Base-by-base conservation (phyloP, 164 flowering plant genomes). In the Macadamia integrifolia region DNA sequence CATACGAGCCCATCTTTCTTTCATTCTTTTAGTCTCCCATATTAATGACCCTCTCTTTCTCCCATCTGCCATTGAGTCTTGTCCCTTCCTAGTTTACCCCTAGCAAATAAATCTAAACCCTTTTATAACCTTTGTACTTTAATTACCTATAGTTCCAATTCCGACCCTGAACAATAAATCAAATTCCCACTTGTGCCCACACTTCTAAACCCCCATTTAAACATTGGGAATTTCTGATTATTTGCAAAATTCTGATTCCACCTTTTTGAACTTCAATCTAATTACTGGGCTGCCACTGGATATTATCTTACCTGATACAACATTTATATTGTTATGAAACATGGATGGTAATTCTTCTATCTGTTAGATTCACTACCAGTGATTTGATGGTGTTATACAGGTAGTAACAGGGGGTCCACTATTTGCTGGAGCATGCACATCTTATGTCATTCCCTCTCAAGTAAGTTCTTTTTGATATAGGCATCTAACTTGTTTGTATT, bases 391-490 rank as follows among this genome's bases (percentile, higher is more conserved):
- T 53, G 23, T 65, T 62, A 57, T 66, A 55, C 81, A 90, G 96
- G 83, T 61, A 60, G 79, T 60, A 69, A 81, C 85, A 46, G 90
- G 84, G 67, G 97, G 97, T 69, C 97, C 95, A 64, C 73, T 93
- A 67, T 93, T 93, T 84, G 93, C 88, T 73, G 98, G 93, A 72
- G 77, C 97, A 35, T 81, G 89, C 79, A 75, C 81, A 68, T 82
- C 90, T 43, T 18, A 63, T 69, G 80, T 76, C 14, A 87, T 90
- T 72, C 83, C 89, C 69, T 83, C 87, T 74, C 92, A 92, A 90
- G 98, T 90, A 75, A 65, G 62, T 43, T 15, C 69, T 65, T 17
- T 35, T 17, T 48, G 52, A 18, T 18, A 43, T 48, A 59, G 17
- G 50, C 32, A 46, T 43, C 57, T 59, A 10, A 15, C n/a, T 46